Percentiles rank a stretch among this genome's conserved stretches.
phyloP scores from a whole-genome alignment of 768 basidiomycete genomes.

The Cyclocybe cylindracea region DNA sequence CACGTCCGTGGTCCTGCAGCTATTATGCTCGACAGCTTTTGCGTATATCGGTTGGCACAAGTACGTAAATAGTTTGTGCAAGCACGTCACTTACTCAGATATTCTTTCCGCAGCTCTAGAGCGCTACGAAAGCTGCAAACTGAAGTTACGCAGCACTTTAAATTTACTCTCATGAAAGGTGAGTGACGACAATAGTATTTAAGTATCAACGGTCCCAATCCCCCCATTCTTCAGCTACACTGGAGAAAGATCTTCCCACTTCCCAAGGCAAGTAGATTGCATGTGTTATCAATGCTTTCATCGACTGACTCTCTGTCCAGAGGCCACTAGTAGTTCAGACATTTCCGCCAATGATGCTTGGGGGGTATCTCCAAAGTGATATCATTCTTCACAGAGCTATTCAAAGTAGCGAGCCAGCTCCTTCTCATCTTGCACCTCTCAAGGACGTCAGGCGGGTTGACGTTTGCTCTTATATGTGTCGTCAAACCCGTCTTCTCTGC shows the following conservation, averaged over 20 bases:
- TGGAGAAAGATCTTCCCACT: conserved; percentile 22
- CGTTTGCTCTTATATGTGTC: conserved; percentile 36
- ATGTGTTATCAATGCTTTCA: neutral
- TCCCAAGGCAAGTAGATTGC: conserved; percentile 17
- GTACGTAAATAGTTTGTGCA: conserved; percentile 7
- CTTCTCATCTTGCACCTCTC: conserved; percentile 31
- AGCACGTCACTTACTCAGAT: neutral
- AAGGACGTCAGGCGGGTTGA: conserved; percentile 28
- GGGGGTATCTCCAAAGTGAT: conserved; percentile 24
- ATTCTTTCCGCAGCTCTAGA: conserved; percentile 7
- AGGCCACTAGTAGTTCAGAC: conserved; percentile 19
- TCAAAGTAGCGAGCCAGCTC: conserved; percentile 28
- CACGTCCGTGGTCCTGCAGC: conserved; percentile 14
- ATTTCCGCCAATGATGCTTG: conserved; percentile 22
- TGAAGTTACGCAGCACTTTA: conserved; percentile 23
- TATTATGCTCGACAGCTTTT: conserved; percentile 17
- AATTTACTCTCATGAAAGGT: conserved; percentile 29
- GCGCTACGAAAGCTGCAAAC: conserved; percentile 11
- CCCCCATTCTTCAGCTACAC: conserved; percentile 12
- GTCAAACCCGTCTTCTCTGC: conserved; percentile 27
- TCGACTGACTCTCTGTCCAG: conserved; percentile 8
- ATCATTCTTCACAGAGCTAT: conserved; percentile 15
- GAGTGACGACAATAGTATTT: neutral
- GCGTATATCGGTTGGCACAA: conserved; percentile 21
- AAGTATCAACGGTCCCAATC: neutral